Base-by-base conservation (phyloP, 1,284 basidiomycete species). In the Porogramme epimiltina region DNA sequence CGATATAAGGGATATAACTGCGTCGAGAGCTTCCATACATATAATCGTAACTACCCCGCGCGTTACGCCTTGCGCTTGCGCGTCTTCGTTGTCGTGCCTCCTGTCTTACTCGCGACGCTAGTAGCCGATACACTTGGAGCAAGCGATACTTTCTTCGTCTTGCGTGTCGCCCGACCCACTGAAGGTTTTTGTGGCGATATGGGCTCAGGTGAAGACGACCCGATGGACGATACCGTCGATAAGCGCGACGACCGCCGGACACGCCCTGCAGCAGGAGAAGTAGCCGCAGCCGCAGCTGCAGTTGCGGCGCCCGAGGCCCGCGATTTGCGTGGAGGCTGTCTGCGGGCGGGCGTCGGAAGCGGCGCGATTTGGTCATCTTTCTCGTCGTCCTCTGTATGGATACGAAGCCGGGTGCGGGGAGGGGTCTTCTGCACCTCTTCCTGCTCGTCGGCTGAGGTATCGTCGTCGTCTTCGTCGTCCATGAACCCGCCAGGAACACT, bases 401-500 rank as follows among this genome's bases (percentile, higher is more conserved):
- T 6, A 31, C 28, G 28, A 13, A 13, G 28, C 28, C 28, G 6
- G 13, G 13, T 45, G 42, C 42, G 42, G 31, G 28, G 28, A 31
- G 28, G 28, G 8, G 28, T 8, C 28, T 13, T 6, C 28, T 6
- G 6, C 6, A 31, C 28, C 28, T 10, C 34, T 4, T 19, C 45
- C 43, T 78, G 71, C 2, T 86, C 68, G 16, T 72, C 66, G 25
- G 83, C 83, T 20, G 77, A n/a, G n/a, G n/a, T n/a, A n/a, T n/a
- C 77, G 24, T 79, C 75, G 39, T 72, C 70, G 5, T 69, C 66
- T 4, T 81, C 79, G 4, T 80, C 81, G 25, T 75, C 75, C 63
- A 80, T 74, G 49, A 86, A 67, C 4, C 75, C 70, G 2, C 85
- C 85, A 2, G 85, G 84, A 45, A 87, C 69, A 61, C 72, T 79